Conservation (phyloP, 1,284 basidiomycete genomes). For the Anthracocystis walkeri region DNA sequence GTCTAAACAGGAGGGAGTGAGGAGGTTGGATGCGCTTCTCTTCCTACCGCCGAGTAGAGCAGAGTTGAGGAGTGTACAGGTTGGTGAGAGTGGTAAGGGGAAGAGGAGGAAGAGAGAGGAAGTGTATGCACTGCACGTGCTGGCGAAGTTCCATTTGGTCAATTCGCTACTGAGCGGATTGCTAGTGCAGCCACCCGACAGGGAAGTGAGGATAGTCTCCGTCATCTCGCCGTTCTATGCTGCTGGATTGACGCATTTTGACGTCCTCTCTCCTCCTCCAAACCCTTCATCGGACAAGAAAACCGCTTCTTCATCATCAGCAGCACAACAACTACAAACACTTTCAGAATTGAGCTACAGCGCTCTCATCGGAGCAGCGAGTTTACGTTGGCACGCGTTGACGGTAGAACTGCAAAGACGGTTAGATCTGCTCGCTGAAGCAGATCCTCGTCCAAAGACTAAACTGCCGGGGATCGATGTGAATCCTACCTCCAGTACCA, state of each 20-base stretch:
- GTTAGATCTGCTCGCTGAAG: constrained; percentile 56
- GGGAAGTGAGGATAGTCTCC: constrained; percentile 61
- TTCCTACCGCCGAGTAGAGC: constrained; percentile 30
- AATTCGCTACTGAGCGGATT: constrained; percentile 59
- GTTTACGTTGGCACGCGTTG: constrained; percentile 54
- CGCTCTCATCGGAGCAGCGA: constrained; percentile 37
- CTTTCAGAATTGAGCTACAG: constrained; percentile 27
- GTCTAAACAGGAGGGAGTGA: constrained; percentile 27
- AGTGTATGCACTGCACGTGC: constrained; percentile 49
- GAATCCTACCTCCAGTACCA: background rate
- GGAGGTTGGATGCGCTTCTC: constrained; percentile 26
- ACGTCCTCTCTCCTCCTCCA: constrained; percentile 9
- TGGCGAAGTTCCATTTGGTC: constrained; percentile 59
- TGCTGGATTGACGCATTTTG: constrained; percentile 53
- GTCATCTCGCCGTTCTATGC: constrained; percentile 62
- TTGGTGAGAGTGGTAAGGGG: background rate
- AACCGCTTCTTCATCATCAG: background rate
- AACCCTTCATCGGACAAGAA: background rate
- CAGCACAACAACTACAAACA: background rate
- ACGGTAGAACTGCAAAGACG: constrained; percentile 58
- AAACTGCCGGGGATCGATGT: constrained; percentile 59
- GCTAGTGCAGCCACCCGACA: constrained; percentile 51
- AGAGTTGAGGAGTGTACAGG: constrained; percentile 8
- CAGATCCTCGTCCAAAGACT: constrained; percentile 54
- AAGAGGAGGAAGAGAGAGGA: constrained; percentile 3